These are phyloP conservation scores for Purpureocillium lavendulum DNA, from an alignment of 2,329 filamentous ascomycete genomes.

Conservation along the genomic window DNA sequence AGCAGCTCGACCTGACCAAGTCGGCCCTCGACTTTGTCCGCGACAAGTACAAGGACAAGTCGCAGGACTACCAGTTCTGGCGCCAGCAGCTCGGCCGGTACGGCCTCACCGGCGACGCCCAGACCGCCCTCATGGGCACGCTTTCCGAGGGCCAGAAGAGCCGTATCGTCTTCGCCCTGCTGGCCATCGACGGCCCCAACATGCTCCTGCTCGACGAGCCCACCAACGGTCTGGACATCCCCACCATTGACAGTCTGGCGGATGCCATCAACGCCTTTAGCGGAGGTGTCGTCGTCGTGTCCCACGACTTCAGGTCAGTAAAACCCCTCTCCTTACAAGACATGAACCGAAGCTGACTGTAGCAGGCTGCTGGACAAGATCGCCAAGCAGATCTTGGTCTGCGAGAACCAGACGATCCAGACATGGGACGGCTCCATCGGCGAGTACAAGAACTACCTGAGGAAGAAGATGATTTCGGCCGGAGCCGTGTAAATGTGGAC, in stretches of 20 bases:
- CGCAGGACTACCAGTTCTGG: constrained; percentile 99
- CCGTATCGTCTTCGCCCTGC: constrained; percentile 92
- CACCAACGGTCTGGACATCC: constrained; percentile 98
- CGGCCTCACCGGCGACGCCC: constrained; percentile 83
- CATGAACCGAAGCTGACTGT: constrained; percentile 8
- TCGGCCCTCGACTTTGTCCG: constrained; percentile 95
- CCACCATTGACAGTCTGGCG: constrained; percentile 93
- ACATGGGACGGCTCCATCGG: constrained; percentile 84
- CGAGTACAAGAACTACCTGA: constrained; percentile 95
- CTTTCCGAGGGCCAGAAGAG: constrained; percentile 96
- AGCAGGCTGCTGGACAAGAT: constrained; percentile 93
- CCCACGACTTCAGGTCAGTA: constrained; percentile 93
- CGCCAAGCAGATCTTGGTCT: constrained; percentile 98
- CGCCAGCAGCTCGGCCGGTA: constrained; percentile 93
- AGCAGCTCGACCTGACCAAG: constrained; percentile 97
- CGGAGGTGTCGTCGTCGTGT: constrained; percentile 95
- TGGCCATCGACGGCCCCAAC: constrained; percentile 93
- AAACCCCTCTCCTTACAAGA: too few species aligned
- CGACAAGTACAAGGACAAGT: constrained; percentile 83
- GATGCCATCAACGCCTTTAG: constrained; percentile 96
- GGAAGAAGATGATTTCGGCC: constrained; percentile 94
- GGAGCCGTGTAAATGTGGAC: constrained; percentile 66
- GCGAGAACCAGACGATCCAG: constrained; percentile 92
- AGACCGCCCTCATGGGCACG: constrained; percentile 96
- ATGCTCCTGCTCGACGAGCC: constrained; percentile 98